Conservation (phyloP, 257 asterid species). For the Verbascum thapsus region DNA sequence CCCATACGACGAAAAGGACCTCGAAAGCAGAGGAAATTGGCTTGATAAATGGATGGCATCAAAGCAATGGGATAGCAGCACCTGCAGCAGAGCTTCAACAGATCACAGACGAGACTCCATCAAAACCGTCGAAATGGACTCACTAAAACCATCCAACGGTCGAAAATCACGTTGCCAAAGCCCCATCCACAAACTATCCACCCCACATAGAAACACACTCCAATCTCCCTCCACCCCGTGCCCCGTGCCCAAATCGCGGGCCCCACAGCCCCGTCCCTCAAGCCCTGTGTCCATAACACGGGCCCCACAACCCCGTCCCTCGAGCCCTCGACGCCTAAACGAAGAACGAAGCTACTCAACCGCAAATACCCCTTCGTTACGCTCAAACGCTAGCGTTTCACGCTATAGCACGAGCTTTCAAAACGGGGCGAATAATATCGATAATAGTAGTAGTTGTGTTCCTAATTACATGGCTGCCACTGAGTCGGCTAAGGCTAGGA, state of each 20-base stretch:
- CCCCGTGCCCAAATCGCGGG: constrained; percentile 36
- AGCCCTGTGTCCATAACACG: constrained; percentile 67
- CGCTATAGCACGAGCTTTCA: constrained; percentile 45
- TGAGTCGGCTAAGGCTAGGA: constrained; percentile 81
- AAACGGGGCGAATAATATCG: constrained; percentile 29
- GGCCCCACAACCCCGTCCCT: constrained; percentile 47
- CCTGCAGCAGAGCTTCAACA: constrained; percentile 67
- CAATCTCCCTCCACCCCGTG: constrained; percentile 60
- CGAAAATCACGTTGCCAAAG: constrained; percentile 65
- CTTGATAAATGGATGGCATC: constrained; percentile 67
- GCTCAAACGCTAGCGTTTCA: no score
- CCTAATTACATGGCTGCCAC: constrained; percentile 96
- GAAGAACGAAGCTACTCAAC: constrained; percentile 74
- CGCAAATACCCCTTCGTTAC: constrained; percentile 75
- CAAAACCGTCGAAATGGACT: constrained; percentile 81
- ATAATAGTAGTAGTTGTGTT: constrained; percentile 12
- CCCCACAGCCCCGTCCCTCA: constrained; percentile 49
- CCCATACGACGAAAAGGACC: constrained; percentile 39
- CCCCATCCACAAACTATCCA: constrained; percentile 44
- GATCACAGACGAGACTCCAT: constrained; percentile 67
- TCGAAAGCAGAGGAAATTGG: constrained; percentile 53
- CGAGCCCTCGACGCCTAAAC: constrained; percentile 55
- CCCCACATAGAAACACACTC: constrained; percentile 41
- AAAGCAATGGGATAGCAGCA: constrained; percentile 60
- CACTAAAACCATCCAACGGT: constrained; percentile 37